Base-by-base conservation (phyloP, 2,329 filamentous ascomycete genomes). In the Aspergillus fijiensis region DNA sequence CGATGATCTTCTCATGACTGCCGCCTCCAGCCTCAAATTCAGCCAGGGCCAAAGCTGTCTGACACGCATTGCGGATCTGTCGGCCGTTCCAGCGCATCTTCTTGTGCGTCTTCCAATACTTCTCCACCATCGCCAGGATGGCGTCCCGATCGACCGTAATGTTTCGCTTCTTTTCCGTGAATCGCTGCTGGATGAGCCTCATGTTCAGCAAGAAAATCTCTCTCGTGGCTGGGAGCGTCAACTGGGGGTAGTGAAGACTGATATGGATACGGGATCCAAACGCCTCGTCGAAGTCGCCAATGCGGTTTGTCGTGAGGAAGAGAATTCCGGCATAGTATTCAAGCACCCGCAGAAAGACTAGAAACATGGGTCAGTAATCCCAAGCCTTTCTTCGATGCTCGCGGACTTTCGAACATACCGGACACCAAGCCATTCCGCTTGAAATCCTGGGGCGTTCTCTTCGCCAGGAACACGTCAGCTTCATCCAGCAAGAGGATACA, bases 281-380 rank as follows among this genome's bases (percentile, higher is more conserved):
- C 0, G 82, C 82, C 58, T 80, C 80, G 54, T 84, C 82, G 3
- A 84, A 76, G 1, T 72, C 72, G 16, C 80, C 79, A 5, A 81
- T 77, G 3, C 80, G 75, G 70, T 84, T 84, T 9, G 81, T 84
- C 0, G 82, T 84, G 4, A 84, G 71, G 69, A 60, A 57, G 12
- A 60, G 50, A 81, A 81, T 73, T 21, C 81, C 81, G 2, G 72
- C 71, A 63, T 81, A 82, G 68, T 82, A 82, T 65, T 82, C 80
- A 0, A 82, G 70, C 0, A 80, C 72, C 4, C 79, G 74, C 4
- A 82, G 71, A 65, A 82, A 82, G 1, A 81, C 79, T 74, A 11
- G 5, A 19, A 35, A 4, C 10, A 5, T 9, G 23, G 2, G 19
- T 49, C 25, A 75, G 65, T 47, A 3, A 7, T 9, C 14, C 5